A percentile compares a stretch with the other conserved stretches of the same genome.
Evolutionary conservation across 2,329 filamentous ascomycete genomes (phyloP).

Genomic region (Magnaporthiopsis poae): DNA sequence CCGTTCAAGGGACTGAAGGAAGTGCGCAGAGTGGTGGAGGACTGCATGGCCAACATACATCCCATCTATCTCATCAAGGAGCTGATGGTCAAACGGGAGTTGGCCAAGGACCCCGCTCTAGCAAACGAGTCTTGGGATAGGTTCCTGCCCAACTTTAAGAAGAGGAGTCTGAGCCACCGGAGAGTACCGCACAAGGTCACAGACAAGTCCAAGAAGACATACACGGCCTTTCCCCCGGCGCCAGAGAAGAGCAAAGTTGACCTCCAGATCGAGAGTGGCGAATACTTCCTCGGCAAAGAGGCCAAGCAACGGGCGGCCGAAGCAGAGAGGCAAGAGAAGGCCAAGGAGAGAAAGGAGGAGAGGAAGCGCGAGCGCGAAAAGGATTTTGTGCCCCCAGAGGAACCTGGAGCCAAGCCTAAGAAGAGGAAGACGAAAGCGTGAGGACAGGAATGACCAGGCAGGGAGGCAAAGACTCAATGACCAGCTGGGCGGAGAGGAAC

Average conservation of each 20-base stretch:
- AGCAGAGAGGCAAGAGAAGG: slow-evolving; percentile 73
- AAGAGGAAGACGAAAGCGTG: slow-evolving; percentile 46
- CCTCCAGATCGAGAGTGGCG: slow-evolving; percentile 91
- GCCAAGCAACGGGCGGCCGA: slow-evolving; percentile 76
- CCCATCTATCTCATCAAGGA: slow-evolving; percentile 74
- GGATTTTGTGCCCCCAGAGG: slow-evolving; percentile 79
- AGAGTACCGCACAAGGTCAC: slow-evolving; percentile 73
- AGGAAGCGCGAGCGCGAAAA: slow-evolving; percentile 75
- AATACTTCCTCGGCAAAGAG: slow-evolving; percentile 90
- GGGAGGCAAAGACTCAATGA: background rate
- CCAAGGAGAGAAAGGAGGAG: slow-evolving; percentile 78
- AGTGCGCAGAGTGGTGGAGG: slow-evolving; percentile 76
- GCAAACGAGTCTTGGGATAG: slow-evolving; percentile 87
- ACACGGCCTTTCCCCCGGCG: slow-evolving; percentile 92
- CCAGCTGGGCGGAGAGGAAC: background rate
- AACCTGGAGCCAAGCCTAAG: slow-evolving; percentile 54
- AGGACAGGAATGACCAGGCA: background rate
- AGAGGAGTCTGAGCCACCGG: slow-evolving; percentile 76
- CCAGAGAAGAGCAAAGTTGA: slow-evolving; percentile 99
- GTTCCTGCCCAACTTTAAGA: slow-evolving; percentile 96
- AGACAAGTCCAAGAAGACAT: slow-evolving; percentile 87
- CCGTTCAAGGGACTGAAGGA: slow-evolving; percentile 89
- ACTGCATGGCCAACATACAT: slow-evolving; percentile 95
- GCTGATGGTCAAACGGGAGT: slow-evolving; percentile 74
- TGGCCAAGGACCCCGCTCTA: slow-evolving; percentile 71